Percentiles rank a stretch among this genome's conserved stretches.
Evolutionary conservation across 768 basidiomycete genomes (phyloP).

Genomic region (Agrocybe praecox): DNA sequence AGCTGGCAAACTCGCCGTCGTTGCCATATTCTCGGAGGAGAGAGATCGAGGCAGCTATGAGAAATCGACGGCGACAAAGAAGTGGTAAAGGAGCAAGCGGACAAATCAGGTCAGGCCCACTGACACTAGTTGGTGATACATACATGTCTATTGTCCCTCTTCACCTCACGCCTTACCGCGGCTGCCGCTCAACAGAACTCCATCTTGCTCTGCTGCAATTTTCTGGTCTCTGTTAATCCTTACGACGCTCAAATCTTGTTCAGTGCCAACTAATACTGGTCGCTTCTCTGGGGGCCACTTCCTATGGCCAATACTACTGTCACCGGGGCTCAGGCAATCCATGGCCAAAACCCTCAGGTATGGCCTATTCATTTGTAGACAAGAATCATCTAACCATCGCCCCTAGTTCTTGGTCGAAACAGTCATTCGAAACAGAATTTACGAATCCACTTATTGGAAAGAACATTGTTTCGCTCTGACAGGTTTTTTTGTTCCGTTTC

Average conservation of each 20-base stretch:
- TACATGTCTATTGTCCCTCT: slow-evolving; percentile 13
- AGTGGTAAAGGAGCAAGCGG: slow-evolving; percentile 35
- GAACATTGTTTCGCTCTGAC: slow-evolving; percentile 98
- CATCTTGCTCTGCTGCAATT: neutral
- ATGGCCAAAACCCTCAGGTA: slow-evolving; percentile 97
- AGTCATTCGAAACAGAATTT: slow-evolving; percentile 94
- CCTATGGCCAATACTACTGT: slow-evolving; percentile 95
- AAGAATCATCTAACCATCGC: slow-evolving; percentile 21
- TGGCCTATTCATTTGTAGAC: neutral
- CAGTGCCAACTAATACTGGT: neutral
- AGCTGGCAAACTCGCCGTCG: slow-evolving; percentile 70
- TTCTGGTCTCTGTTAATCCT: neutral
- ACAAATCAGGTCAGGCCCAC: slow-evolving; percentile 36
- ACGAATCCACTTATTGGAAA: slow-evolving; percentile 96
- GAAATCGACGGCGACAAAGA: slow-evolving; percentile 27
- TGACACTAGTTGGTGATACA: slow-evolving; percentile 18
- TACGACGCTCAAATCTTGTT: neutral
- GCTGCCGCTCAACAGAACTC: neutral
- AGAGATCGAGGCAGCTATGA: slow-evolving; percentile 22
- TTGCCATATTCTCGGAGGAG: slow-evolving; percentile 56
- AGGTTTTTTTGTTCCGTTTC: slow-evolving; percentile 47
- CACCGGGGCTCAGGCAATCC: slow-evolving; percentile 84
- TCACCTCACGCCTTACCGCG: slow-evolving; percentile 16
- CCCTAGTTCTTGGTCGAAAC: slow-evolving; percentile 90
- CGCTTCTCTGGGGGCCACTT: neutral